Percentiles rank a stretch among this genome's conserved stretches.
phyloP scores from a whole-genome alignment of 805 yeast species.

The Ogataea parapolymorpha region DNA sequence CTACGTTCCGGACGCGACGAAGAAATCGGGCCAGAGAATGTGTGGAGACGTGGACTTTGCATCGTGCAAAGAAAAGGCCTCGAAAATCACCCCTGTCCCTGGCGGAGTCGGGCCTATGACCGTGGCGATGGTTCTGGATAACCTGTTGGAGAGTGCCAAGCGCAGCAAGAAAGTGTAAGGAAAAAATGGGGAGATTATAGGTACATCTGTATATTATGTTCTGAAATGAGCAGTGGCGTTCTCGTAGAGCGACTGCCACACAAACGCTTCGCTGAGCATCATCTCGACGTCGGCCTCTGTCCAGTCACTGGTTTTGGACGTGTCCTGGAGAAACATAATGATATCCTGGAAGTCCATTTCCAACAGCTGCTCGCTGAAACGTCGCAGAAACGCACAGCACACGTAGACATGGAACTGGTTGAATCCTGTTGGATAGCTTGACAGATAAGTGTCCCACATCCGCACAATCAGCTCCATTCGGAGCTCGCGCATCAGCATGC shows the following conservation, averaged over 20 bases:
- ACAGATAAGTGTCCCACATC: constrained; percentile 96
- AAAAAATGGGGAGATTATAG: not conserved
- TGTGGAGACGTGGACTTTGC: constrained; percentile 95
- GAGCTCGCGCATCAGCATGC: constrained; percentile 91
- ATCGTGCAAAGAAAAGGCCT: constrained; percentile 58
- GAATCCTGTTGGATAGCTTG: constrained; percentile 74
- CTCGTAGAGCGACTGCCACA: constrained; percentile 92
- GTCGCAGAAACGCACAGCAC: constrained; percentile 92
- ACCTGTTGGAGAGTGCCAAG: constrained; percentile 74
- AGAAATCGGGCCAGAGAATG: constrained; percentile 73
- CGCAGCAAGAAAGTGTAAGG: constrained; percentile 1
- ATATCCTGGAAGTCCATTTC: constrained; percentile 93
- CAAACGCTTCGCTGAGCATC: constrained; percentile 90
- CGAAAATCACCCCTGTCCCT: constrained; percentile 90
- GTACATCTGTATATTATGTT: constrained; percentile 29
- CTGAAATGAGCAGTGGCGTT: constrained; percentile 82
- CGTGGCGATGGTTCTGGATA: constrained; percentile 88
- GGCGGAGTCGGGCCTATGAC: constrained; percentile 99
- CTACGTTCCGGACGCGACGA: constrained; percentile 70
- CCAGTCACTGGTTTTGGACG: constrained; percentile 80
- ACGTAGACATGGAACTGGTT: constrained; percentile 94
- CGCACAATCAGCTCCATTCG: constrained; percentile 74
- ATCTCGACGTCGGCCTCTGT: constrained; percentile 85
- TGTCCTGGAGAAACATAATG: constrained; percentile 83
- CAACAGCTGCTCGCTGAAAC: constrained; percentile 76